Evolutionary conservation across 2,329 filamentous ascomycete species (phyloP).

Genomic region (Neopestalotiopsis sp.): DNA sequence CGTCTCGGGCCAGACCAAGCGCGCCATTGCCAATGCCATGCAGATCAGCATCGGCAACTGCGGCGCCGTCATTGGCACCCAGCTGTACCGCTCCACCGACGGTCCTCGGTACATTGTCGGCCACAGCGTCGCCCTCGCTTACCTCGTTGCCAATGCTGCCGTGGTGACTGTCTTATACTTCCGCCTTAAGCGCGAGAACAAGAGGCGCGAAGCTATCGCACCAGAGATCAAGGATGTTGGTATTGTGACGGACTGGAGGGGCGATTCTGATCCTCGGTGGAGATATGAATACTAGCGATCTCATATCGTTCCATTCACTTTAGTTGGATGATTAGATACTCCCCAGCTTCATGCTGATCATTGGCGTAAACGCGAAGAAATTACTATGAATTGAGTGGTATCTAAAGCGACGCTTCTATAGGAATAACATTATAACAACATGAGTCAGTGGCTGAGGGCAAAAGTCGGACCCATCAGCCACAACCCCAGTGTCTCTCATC

Average conservation of each 20-base stretch:
- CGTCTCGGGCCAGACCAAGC: constrained; percentile 72
- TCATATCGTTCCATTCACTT: too few relatives aligned
- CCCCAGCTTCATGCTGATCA: too few relatives aligned
- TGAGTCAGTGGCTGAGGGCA: neutral
- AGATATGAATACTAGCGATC: constrained; percentile 61
- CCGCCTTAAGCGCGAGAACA: constrained; percentile 63
- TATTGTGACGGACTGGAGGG: constrained; percentile 58
- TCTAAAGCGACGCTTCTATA: too few relatives aligned
- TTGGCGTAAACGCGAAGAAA: too few relatives aligned
- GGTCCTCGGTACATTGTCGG: constrained; percentile 69
- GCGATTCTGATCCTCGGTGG: constrained; percentile 69
- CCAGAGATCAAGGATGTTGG: constrained; percentile 54
- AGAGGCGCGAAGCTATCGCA: constrained; percentile 47
- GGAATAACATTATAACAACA: neutral
- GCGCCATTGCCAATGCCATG: constrained; percentile 71
- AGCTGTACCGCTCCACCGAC: constrained; percentile 67
- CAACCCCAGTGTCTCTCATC: neutral
- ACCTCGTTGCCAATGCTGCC: constrained; percentile 62
- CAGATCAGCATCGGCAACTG: constrained; percentile 75
- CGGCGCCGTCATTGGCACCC: constrained; percentile 71
- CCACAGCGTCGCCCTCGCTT: constrained; percentile 69
- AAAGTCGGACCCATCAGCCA: neutral
- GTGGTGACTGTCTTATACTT: constrained; percentile 59
- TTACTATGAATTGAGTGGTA: too few relatives aligned
- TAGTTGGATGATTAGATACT: too few relatives aligned